Evolutionary conservation across 2,329 filamentous ascomycete species (phyloP).

Genomic region (Chaetomium globosum): DNA sequence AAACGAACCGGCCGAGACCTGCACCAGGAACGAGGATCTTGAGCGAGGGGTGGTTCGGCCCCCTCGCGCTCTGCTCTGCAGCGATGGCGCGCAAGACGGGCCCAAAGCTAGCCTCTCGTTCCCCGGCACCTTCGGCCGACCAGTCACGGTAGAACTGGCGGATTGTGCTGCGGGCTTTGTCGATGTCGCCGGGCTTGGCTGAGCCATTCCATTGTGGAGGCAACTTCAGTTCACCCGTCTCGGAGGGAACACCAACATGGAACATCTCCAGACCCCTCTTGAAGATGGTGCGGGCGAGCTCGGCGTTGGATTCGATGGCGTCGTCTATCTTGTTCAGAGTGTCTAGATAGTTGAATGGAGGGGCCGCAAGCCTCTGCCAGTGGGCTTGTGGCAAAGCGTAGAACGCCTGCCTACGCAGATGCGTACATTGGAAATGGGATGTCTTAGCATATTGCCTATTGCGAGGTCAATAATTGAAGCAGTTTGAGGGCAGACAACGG

Average conservation of each 20-base stretch:
- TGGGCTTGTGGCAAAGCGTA: conserved; percentile 85
- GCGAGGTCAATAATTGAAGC: conserved; percentile 19
- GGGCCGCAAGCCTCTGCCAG: conserved; percentile 77
- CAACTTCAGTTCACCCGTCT: conserved; percentile 50
- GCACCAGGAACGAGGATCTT: conserved; percentile 85
- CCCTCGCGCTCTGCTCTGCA: conserved; percentile 39
- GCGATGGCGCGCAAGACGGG: conserved; percentile 71
- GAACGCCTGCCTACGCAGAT: conserved; percentile 86
- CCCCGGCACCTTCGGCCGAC: conserved; percentile 73
- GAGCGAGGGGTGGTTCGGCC: conserved; percentile 45
- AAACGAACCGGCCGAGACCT: conserved; percentile 84
- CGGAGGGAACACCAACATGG: conserved; percentile 42
- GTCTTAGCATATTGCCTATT: conserved; percentile 78
- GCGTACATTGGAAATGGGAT: conserved; percentile 88
- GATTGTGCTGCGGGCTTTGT: conserved; percentile 90
- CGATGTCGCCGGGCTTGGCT: conserved; percentile 74
- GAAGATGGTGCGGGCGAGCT: conserved; percentile 78
- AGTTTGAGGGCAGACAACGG: neutral
- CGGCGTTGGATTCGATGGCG: conserved; percentile 85
- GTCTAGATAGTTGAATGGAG: conserved; percentile 81
- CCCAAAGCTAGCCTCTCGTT: conserved; percentile 75
- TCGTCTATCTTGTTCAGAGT: conserved; percentile 78
- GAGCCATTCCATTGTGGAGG: conserved; percentile 68
- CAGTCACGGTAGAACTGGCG: conserved; percentile 95
- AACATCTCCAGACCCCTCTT: conserved; percentile 70